Evolutionary conservation across 345 rosid genomes (phyloP).

Genomic region (Lumnitzera racemosa): DNA sequence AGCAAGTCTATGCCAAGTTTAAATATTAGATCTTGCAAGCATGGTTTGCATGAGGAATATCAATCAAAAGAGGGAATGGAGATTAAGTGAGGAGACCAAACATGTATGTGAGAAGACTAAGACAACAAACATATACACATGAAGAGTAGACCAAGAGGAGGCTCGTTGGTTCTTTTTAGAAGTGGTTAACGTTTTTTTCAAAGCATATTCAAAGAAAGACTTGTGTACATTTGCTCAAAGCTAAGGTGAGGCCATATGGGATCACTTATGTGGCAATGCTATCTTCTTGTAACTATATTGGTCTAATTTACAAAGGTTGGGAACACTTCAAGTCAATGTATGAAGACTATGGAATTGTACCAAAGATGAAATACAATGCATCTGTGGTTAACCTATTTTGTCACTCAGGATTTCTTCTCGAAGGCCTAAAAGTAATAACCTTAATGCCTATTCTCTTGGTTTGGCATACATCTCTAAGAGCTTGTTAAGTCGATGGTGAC

Average conservation of each 20-base stretch:
- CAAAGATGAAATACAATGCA: conserved; percentile 66
- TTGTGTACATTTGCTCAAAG: conserved; percentile 47
- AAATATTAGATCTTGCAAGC: no score
- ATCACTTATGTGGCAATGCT: conserved; percentile 59
- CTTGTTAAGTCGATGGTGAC: conserved; percentile 51
- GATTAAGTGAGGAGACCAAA: no score
- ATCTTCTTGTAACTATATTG: conserved; percentile 67
- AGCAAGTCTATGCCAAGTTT: no score
- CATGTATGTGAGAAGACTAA: no score
- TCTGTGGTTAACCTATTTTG: conserved; percentile 75
- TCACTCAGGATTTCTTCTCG: conserved; percentile 43
- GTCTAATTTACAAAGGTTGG: conserved; percentile 65
- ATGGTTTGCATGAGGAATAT: no score
- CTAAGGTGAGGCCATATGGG: conserved; percentile 45
- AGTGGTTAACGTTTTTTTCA: conserved; percentile 18
- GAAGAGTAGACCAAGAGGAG: no score
- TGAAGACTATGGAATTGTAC: conserved; percentile 46
- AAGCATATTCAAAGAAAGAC: conserved; percentile 53
- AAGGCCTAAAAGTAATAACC: conserved; percentile 47
- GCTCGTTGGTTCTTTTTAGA: no score
- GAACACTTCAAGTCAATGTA: conserved; percentile 50
- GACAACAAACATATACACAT: no score
- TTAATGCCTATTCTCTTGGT: conserved; percentile 46
- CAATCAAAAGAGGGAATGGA: no score
- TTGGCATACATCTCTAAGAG: conserved; percentile 72